Percentiles rank a stretch among this genome's conserved stretches.
These are phyloP conservation scores for Fonsecaea multimorphosa DNA, from an alignment of 2,329 filamentous ascomycete species.

Conservation along the genomic window DNA sequence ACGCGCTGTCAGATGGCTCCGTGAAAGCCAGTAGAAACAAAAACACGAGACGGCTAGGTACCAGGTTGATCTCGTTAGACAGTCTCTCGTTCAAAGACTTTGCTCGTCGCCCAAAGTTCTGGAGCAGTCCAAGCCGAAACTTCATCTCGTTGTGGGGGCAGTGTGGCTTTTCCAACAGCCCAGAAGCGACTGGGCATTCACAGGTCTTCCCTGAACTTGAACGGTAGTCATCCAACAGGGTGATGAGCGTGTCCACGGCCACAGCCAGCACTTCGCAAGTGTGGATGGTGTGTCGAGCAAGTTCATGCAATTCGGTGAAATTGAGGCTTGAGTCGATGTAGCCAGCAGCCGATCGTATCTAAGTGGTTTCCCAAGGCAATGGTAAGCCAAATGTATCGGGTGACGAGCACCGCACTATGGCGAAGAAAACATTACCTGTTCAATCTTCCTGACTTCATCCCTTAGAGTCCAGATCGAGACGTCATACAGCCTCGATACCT, in stretches of 20 bases:
- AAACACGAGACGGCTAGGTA: slow-evolving; percentile 23
- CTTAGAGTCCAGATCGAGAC: slow-evolving; percentile 43
- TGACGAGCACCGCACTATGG: not conserved
- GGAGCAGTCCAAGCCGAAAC: slow-evolving; percentile 40
- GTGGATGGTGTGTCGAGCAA: slow-evolving; percentile 45
- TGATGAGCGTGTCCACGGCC: slow-evolving; percentile 41
- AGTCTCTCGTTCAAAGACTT: slow-evolving; percentile 43
- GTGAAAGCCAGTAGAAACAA: not conserved
- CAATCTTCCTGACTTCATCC: slow-evolving; percentile 42
- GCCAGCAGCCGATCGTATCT: slow-evolving; percentile 16
- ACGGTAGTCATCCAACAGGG: slow-evolving; percentile 38
- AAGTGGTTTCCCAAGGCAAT: not conserved
- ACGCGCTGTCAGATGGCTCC: slow-evolving; percentile 9
- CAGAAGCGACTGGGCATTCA: not conserved
- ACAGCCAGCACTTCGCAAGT: slow-evolving; percentile 45
- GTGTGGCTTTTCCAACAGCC: not conserved
- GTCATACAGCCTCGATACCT: slow-evolving; percentile 40
- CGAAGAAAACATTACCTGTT: slow-evolving; percentile 42
- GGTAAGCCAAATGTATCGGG: not conserved
- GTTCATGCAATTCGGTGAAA: slow-evolving; percentile 43
- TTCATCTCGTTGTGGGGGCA: slow-evolving; percentile 36
- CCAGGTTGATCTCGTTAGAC: slow-evolving; percentile 46
- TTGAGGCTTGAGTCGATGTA: slow-evolving; percentile 36
- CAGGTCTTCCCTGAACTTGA: slow-evolving; percentile 29
- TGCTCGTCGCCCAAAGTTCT: slow-evolving; percentile 41